Evolutionary conservation across 2,329 filamentous ascomycete species (phyloP), one percentile per base, ranked within the genome.

Genomic region (Diaporthe helianthi): DNA sequence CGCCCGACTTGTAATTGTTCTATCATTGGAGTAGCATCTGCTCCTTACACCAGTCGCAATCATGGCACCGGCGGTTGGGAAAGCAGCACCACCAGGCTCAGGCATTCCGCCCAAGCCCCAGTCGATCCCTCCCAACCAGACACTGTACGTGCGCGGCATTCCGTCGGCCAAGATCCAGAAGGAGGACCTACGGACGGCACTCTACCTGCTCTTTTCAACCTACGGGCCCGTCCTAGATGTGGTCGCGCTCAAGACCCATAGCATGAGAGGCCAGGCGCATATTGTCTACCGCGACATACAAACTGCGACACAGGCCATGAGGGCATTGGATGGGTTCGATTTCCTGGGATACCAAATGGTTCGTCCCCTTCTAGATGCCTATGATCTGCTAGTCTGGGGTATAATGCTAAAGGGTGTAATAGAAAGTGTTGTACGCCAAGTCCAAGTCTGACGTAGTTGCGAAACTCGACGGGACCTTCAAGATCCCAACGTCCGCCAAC

Each of bases 241-340:
- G 24, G 92, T 98, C 60, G 93, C 93, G 36, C 85, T 98, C 75
- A 97, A 94, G 83, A 97, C 93, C 1, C 86, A 86, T 79, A 93
- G 93, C 82, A 98, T 98, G 94, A 91, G 96, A 61, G 96, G 96
- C 3, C 96, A 99, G 81, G 96, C 96, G 71, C 96, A 98, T 77
- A 84, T 99, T 71, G 92, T 96, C 17, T 98, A 94, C 79, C 89
- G 93, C 69, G 95, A 99, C 78, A 85, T 95, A 41, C 92, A 97
- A 74, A 90, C 93, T n/a, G 93, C 94, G 64, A 97, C 94, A 29
- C 93, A 97, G 78, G 96, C 96, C 1, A 93, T 99, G 93, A 86
- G 95, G 73, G 90, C 93, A 13, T 83, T 98, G 58, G 92, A 98
- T 75, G 93, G 93, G 2, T 93, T 93, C 76, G 88, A 92, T 2